A percentile compares a stretch with the other conserved stretches of the same genome.
Evolutionary conservation across 2,329 filamentous ascomycete species (phyloP).

Genomic region (Orbilia javanica): DNA sequence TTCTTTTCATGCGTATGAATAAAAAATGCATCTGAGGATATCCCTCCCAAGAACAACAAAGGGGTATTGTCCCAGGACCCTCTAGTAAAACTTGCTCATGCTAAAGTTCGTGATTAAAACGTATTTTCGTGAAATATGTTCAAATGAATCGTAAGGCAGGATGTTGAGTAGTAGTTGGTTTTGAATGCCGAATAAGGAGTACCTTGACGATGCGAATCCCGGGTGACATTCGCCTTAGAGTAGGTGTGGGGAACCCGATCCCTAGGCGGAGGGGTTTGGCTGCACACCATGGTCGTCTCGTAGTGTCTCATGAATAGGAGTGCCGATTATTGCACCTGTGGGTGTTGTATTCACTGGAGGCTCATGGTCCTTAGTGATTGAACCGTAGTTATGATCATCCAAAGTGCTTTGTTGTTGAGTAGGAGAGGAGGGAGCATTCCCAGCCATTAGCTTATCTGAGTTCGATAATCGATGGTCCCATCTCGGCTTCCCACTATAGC

Average conservation of each 20-base stretch:
- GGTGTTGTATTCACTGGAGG: not conserved
- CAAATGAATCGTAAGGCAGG: conserved; percentile 45
- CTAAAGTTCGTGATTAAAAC: conserved; percentile 38
- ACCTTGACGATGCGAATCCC: not conserved
- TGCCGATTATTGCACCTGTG: not conserved
- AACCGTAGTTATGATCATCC: not conserved
- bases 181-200: not conserved
- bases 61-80: not conserved
- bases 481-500: not conserved
- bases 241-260: not conserved
- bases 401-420: not conserved
- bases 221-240: not conserved
- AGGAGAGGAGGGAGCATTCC: not conserved
- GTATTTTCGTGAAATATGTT: conserved; percentile 50
- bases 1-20: conserved; percentile 35
- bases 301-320: not conserved
- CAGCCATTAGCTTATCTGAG: not conserved
- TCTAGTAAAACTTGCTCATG: not conserved
- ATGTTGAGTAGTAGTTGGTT: not conserved
- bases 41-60: conserved; percentile 7
- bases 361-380: not conserved
- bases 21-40: not conserved
- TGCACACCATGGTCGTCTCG: not conserved
- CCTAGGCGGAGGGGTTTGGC: not conserved
- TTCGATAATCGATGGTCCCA: not conserved